Evolutionary conservation across 2,329 filamentous ascomycete genomes (phyloP), one percentile per base, ranked within the genome.

Genomic region (Sporothrix brasiliensis): DNA sequence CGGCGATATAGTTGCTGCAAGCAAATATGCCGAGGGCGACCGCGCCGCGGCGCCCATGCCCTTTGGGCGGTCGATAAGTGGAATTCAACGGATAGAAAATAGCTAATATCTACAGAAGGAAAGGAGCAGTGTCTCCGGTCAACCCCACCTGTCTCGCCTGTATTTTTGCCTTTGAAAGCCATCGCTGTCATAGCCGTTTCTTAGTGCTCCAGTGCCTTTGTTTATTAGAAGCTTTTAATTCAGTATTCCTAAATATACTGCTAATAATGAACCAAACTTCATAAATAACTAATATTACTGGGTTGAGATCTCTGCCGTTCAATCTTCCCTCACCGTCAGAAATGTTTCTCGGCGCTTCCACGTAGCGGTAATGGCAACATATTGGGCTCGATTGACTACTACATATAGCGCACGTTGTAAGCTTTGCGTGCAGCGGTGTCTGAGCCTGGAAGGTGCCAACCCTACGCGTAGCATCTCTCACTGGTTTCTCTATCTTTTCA

Each of bases 121-220:
- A 68, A 68, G 66, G 66, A 68, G 52, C 66, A 68, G 14, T 68
- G 30, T 39, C 66, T 68, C 66, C 66, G 52, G 52, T 11, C 30
- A 30, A 24, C 49, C 67, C 21, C 53, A 27, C 49, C 27, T 60
- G 50, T 14, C 19, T 5, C 21, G 5, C 54, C 27, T 30, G 4
- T 30, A 30, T 30, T 39, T 61, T 60, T 19, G 21, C 60, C 24
- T n/a, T 65, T 24, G 60, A 41, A 65, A 65, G 50, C 60, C 39
- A 47, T 41, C 41, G 4, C 34, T 27, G 13, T 27, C 13, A 44
- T 9, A 63, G 41, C 58, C n/a, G 44, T 34, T 39, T 61, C 21
- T 16, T n/a, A 44, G 34, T 19, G 4, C 61, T 67, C 24, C 24
- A 24, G 24, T 24, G 24, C 24, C 24, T 24, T 24, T 1, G 24